Evolutionary conservation across 1,284 basidiomycete species (phyloP).

Genomic region (Fistulina hepatica): DNA sequence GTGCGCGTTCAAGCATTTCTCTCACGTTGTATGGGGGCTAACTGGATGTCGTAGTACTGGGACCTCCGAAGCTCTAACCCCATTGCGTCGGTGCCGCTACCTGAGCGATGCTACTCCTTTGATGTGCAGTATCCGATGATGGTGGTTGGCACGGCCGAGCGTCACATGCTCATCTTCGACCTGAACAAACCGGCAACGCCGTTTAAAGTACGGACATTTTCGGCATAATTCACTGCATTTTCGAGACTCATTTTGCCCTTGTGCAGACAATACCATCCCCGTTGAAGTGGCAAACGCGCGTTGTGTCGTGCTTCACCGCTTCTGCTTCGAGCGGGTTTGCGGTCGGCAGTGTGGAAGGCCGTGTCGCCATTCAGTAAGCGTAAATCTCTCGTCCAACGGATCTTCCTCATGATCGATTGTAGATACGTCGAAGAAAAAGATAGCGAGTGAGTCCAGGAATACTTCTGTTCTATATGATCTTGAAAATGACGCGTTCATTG

Average conservation of each 20-base stretch:
- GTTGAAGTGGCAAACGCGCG: conserved; percentile 91
- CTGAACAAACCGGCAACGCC: conserved; percentile 68
- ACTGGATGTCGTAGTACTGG: conserved; percentile 65
- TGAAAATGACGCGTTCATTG: conserved; percentile 4
- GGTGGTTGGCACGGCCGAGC: conserved; percentile 91
- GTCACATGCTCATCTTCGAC: conserved; percentile 84
- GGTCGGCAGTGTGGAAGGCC: conserved; percentile 89
- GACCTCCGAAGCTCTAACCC: conserved; percentile 68
- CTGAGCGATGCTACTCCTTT: conserved; percentile 85
- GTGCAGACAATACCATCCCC: conserved; percentile 68
- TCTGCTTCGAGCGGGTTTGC: conserved; percentile 70
- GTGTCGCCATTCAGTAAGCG: conserved; percentile 92
- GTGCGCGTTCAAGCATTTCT: conserved; percentile 26
- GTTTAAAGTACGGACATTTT: conserved; percentile 54
- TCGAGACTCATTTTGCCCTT: conserved; percentile 3
- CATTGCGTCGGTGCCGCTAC: conserved; percentile 68
- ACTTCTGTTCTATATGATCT: not conserved
- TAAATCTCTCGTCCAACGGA: not conserved
- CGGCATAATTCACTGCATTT: conserved; percentile 1
- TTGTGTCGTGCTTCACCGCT: conserved; percentile 77
- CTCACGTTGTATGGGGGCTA: not conserved
- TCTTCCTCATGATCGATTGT: conserved; percentile 2
- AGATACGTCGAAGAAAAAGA: conserved; percentile 81
- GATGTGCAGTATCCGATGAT: conserved; percentile 80
- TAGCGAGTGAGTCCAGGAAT: conserved; percentile 33